These are phyloP conservation scores for Onygena corvina DNA, from an alignment of 2,329 filamentous ascomycete species.

Conservation along the genomic window DNA sequence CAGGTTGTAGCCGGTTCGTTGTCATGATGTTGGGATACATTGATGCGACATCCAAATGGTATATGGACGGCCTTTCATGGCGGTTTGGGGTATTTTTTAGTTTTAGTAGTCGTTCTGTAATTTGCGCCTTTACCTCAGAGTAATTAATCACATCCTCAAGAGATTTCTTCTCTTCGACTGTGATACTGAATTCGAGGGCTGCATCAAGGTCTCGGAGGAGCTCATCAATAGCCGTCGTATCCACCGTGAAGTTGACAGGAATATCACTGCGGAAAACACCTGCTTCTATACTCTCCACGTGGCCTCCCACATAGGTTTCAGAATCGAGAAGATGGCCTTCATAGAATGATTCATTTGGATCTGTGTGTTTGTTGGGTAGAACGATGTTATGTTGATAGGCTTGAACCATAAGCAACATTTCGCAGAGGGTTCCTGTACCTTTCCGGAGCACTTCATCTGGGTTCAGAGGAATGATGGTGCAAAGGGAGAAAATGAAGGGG, in stretches of 20 bases:
- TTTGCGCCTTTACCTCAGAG: constrained; percentile 72
- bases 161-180: constrained; percentile 71
- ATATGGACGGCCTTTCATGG: constrained; percentile 77
- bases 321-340: constrained; percentile 92
- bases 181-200: constrained; percentile 76
- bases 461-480: constrained; percentile 86
- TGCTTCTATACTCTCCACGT: constrained; percentile 98
- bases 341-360: constrained; percentile 87
- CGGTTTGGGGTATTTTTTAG: constrained; percentile 76
- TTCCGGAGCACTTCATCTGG: constrained; percentile 89
- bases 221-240: constrained; percentile 79
- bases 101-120: constrained; percentile 54
- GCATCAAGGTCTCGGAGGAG: constrained; percentile 74
- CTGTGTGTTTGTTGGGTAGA: constrained; percentile 88
- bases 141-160: constrained; percentile 71
- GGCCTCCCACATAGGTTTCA: constrained; percentile 94
- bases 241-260: constrained; percentile 85
- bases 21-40: constrained; percentile 99
- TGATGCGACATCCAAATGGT: constrained; percentile 94
- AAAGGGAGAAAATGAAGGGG: constrained; percentile 96
- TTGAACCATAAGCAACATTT: constrained; percentile 99
- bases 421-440: constrained; percentile 94
- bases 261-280: constrained; percentile 95
- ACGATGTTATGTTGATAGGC: constrained; percentile 87
- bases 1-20: constrained; percentile 89